Evolutionary conservation across 176 grass and related monocot species (phyloP).

Genomic region (Eragrostis nindensis): DNA sequence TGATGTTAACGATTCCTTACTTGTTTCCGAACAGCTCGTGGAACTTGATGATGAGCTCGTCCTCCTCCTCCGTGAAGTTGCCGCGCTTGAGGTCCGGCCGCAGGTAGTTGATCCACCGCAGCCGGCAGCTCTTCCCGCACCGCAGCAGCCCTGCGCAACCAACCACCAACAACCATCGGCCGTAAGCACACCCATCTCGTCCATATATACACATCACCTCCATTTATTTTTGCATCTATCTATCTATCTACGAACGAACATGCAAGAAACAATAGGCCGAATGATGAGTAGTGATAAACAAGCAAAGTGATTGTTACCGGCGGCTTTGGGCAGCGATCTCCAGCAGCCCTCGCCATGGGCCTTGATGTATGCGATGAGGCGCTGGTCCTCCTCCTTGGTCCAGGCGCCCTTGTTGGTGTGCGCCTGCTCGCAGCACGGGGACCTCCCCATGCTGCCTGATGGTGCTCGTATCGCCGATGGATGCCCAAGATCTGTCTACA

Average conservation of each 20-base stretch:
- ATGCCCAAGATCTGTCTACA: background rate
- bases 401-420: constrained; percentile 98
- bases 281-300: too few species aligned
- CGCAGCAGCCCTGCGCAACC: constrained; percentile 64
- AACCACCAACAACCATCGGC: background rate
- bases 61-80: constrained; percentile 91
- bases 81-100: constrained; percentile 90
- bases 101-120: constrained; percentile 97
- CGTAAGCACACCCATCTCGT: too few species aligned
- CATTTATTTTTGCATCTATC: background rate
- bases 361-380: constrained; percentile 90
- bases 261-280: too few species aligned
- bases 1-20: constrained; percentile 31
- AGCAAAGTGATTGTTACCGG: constrained; percentile 39
- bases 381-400: constrained; percentile 96
- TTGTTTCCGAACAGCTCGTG: constrained; percentile 92
- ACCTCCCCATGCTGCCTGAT: constrained; percentile 72
- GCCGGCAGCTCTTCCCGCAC: constrained; percentile 93
- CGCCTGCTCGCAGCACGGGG: constrained; percentile 96
- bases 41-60: constrained; percentile 93
- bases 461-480: background rate
- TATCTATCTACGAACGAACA: too few species aligned
- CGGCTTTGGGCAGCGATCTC: constrained; percentile 91
- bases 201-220: background rate
- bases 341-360: constrained; percentile 91